Evolutionary conservation across 2,329 filamentous ascomycete genomes (phyloP).

Genomic region (Phaeophleospora eucalypticola): DNA sequence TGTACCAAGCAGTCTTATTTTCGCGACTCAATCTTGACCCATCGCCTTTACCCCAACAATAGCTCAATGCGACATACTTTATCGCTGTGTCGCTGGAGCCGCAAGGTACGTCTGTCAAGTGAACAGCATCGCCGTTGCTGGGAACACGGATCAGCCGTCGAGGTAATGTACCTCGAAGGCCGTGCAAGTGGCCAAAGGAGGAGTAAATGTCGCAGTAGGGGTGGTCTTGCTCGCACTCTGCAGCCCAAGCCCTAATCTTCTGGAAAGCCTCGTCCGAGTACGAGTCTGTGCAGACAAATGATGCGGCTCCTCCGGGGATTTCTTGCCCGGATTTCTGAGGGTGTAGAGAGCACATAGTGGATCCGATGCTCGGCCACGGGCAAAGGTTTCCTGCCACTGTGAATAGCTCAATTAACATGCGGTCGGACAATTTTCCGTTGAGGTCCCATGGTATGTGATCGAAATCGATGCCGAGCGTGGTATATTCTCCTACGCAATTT

Average conservation of each 20-base stretch:
- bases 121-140: not conserved
- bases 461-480: too few species aligned
- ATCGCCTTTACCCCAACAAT: not conserved
- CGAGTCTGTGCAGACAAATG: not conserved
- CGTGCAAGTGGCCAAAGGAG: not conserved
- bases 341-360: not conserved
- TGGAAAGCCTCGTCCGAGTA: not conserved
- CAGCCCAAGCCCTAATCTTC: not conserved
- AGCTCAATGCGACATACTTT: not conserved
- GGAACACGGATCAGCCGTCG: not conserved
- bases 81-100: not conserved
- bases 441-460: too few species aligned
- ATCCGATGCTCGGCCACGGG: not conserved
- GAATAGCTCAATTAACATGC: not conserved
- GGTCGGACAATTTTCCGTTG: too few species aligned
- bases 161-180: not conserved
- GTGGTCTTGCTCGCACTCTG: not conserved
- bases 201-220: not conserved
- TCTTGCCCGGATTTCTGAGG: not conserved
- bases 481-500: not conserved
- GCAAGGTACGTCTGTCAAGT: not conserved
- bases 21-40: not conserved
- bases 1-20: not conserved
- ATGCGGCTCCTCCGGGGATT: not conserved
- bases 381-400: not conserved